Evolutionary conservation across 441 rosid genomes (phyloP).

Genomic region (Mallotus japonicus): DNA sequence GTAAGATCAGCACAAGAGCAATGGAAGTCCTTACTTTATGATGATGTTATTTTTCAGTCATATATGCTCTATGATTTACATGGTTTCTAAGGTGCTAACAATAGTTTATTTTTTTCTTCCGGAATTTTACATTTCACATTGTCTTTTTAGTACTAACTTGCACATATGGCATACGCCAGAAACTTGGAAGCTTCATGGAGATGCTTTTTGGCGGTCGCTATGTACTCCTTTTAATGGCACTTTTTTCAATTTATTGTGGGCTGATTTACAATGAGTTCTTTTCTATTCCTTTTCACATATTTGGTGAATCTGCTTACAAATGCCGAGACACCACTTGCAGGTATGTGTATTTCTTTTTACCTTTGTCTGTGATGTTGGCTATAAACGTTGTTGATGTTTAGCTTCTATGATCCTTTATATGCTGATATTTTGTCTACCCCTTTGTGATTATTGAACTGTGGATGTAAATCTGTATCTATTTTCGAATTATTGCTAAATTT

Average conservation of each 20-base stretch:
- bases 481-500: background rate
- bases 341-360: slow-evolving; percentile 34
- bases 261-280: slow-evolving; percentile 95
- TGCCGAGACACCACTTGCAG: slow-evolving; percentile 84
- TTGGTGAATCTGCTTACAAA: slow-evolving; percentile 90
- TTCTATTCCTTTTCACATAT: slow-evolving; percentile 89
- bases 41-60: background rate
- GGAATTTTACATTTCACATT: slow-evolving; percentile 1
- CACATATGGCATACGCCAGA: slow-evolving; percentile 41
- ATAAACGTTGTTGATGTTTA: slow-evolving; percentile 15
- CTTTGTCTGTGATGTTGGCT: slow-evolving; percentile 1
- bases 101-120: too few species aligned
- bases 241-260: slow-evolving; percentile 94
- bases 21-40: background rate
- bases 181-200: slow-evolving; percentile 99
- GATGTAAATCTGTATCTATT: background rate
- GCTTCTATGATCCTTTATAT: slow-evolving; percentile 1
- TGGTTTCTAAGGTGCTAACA: background rate
- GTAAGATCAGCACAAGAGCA: background rate
- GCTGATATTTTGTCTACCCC: slow-evolving; percentile 1
- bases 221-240: slow-evolving; percentile 81
- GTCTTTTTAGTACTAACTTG: background rate
- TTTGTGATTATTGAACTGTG: background rate
- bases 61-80: background rate
- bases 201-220: slow-evolving; percentile 96